Base-by-base conservation (phyloP, 2,329 filamentous ascomycete genomes). In the Didymella glomerata region DNA sequence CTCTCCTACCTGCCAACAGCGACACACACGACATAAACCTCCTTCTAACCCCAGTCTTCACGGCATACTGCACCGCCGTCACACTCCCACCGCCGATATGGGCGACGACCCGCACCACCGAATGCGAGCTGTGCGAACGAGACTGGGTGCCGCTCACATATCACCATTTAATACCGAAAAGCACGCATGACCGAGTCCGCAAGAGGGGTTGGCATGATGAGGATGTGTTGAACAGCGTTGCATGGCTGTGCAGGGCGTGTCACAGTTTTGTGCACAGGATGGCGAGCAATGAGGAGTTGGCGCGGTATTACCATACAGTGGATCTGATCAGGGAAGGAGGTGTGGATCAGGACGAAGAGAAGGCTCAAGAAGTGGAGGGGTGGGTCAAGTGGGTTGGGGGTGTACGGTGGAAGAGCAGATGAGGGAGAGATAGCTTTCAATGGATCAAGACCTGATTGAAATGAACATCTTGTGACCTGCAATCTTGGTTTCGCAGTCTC, bases 211-310 rank as follows among this genome's bases (percentile, higher is more conserved):
- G 92, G 92, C 90, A 93, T 79, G 84, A 84, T 3, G 86, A 87
- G 62, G 90, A 91, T 75, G 85, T 88, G 77, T 75, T 96, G 75
- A 87, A 91, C 69, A 92, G 88, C 72, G 92, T 95, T 20, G 92
- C 92, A 13, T 96, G 92, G 92, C 77, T 96, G 65, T 96, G 92
- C 77, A 83, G 91, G 48, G 90, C 91, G 2, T 96, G 92, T 70
- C 92, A 96, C 80, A 86, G 84, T 41, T 93, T 92, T 73, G 91
- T 96, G 73, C 92, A 96, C 80, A 80, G 86, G 38, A 85, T 93
- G 71, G 88, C 86, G 32, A 82, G 79, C 4, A 92, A 95, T 72
- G 92, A 96, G 82, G 90, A 90, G 65, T 78, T 96, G 66, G 92
- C 92, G 14, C 82, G 84, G 67, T 79, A 88, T 53, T 92, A 84